Evolutionary conservation across 176 grass and related monocot species (phyloP).

Genomic region (Eleusine coracana): DNA sequence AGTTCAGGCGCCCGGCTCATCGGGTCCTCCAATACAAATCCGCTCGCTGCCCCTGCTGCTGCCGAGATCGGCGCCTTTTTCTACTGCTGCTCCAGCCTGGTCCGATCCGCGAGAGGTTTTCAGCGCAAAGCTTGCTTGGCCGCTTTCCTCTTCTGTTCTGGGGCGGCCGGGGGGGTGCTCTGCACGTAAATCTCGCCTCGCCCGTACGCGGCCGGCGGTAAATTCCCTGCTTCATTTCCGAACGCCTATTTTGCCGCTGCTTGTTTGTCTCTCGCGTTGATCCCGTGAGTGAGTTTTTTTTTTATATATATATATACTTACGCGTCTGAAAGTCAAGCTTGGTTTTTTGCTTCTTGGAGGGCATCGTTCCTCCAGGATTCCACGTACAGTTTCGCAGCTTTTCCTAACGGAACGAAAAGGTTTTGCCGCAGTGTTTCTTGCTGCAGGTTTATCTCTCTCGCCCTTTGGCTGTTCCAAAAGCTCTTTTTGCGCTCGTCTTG

Average conservation of each 20-base stretch:
- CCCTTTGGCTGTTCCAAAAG: not conserved
- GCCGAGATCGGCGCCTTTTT: not conserved
- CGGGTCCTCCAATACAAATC: not conserved
- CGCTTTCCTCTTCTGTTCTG: slow-evolving; percentile 28
- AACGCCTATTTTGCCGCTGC: slow-evolving; percentile 22
- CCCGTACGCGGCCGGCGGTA: not conserved
- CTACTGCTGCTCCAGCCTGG: slow-evolving; percentile 5
- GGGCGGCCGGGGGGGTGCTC: not conserved
- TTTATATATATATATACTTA: too few species aligned
- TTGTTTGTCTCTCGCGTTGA: not conserved
- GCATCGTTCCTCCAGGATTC: not conserved
- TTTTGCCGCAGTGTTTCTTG: not conserved
- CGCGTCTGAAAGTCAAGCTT: not conserved
- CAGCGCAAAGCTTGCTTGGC: not conserved
- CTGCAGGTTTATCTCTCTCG: not conserved
- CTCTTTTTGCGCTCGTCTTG: not conserved
- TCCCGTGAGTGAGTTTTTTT: not conserved
- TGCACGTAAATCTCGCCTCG: slow-evolving; percentile 38
- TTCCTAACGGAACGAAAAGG: slow-evolving; percentile 25
- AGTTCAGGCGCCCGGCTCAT: not conserved
- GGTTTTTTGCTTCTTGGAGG: not conserved
- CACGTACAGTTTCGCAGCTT: not conserved
- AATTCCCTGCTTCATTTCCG: slow-evolving; percentile 1
- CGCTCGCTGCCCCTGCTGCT: not conserved
- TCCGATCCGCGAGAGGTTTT: slow-evolving; percentile 40